Evolutionary conservation across 2,329 filamentous ascomycete species (phyloP), one percentile per base, ranked within the genome.

Genomic region (Colletotrichum sp.): DNA sequence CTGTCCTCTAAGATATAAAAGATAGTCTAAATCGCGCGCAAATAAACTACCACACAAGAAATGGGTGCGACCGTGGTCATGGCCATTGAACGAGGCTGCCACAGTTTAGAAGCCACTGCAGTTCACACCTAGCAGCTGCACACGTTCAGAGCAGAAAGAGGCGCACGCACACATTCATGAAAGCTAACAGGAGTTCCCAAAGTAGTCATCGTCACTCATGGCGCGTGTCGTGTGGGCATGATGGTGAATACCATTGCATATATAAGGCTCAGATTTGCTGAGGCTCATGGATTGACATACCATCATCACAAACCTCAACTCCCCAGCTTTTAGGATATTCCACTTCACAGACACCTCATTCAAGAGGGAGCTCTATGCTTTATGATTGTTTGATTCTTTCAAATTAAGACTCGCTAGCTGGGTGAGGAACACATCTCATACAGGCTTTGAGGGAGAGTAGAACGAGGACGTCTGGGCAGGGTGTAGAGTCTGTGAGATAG

Each of bases 171-270:
- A 48, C 1, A 0, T 52, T 52, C 0, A 3, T 8, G 2, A 22
- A 52, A 52, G 43, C 43, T 0, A 0, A 52, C 0, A 0, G 43
- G 4, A 3, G 0, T 22, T 1, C 3, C 0, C 0, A 22, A 22
- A 22, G 10, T 6, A 13, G n/a, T 0, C n/a, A 5, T 52, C 43
- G 0, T 52, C 10, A 25, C 43, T 22, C n/a, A 0, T 52, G 5
- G 6, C 10, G n/a, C 43, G 0, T 52, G 43, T 52, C 2, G 2
- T 0, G 6, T 8, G 43, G 6, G 0, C 8, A 5, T 13, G 43
- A 48, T n/a, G 0, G 13, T 52, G 43, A 52, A 52, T 5, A 22
- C 4, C 5, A 22, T 0, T 10, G 9, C 18, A 52, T 13, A 12
- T 0, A 8, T 0, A 10, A 52, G 0, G 3, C 43, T 0, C 13